Conservation (phyloP, 2,329 filamentous ascomycete genomes). For the Penicillium sp. region DNA sequence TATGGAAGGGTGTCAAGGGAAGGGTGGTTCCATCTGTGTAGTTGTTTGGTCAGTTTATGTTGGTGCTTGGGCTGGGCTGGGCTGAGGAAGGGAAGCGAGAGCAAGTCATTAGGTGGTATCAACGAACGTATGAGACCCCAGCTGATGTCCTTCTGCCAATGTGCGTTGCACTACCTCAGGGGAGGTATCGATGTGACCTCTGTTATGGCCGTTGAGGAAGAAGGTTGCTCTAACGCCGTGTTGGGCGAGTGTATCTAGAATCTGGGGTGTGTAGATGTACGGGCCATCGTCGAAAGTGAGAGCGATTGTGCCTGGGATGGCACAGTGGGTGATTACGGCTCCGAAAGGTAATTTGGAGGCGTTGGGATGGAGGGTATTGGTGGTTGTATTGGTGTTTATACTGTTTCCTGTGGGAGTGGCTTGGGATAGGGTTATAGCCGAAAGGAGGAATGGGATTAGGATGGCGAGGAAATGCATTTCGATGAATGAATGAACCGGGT, state of each 20-base stretch:
- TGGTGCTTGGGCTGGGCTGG: background rate
- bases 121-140: conserved; percentile 48
- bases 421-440: background rate
- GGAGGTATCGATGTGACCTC: conserved; percentile 32
- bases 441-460: background rate
- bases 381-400: background rate
- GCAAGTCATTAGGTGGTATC: conserved; percentile 2
- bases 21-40: conserved; percentile 41
- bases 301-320: conserved; percentile 56
- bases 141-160: conserved; percentile 45
- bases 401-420: background rate
- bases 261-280: conserved; percentile 56
- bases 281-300: conserved; percentile 67
- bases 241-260: conserved; percentile 57
- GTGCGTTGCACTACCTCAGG: conserved; percentile 34
- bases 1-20: conserved; percentile 38
- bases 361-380: background rate
- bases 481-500: background rate
- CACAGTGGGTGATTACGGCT: conserved; percentile 44
- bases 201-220: conserved; percentile 55
- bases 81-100: background rate
- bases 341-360: conserved; percentile 37
- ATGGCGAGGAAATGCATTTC: background rate
- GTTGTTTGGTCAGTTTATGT: background rate
- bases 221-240: conserved; percentile 65